A percentile compares a stretch with the other conserved stretches of the same genome.
phyloP scores from a whole-genome alignment of 2,329 filamentous ascomycete genomes.

The Botryotinia narcissicola region DNA sequence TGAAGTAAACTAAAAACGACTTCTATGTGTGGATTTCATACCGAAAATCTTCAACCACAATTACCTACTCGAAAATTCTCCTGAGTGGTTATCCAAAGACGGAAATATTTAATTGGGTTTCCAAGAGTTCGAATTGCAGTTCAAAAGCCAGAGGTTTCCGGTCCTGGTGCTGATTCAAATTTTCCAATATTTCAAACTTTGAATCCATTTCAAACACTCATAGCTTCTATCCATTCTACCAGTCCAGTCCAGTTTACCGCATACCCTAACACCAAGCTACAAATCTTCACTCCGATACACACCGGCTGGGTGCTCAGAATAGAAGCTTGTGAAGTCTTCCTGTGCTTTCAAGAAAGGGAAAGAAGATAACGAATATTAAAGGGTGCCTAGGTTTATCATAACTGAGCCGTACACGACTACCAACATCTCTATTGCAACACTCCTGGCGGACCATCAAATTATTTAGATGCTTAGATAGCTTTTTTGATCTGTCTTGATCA shows the following conservation, averaged over 20 bases:
- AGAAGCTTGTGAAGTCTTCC: neutral
- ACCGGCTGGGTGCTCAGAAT: accelerated
- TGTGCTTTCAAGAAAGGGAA: accelerated
- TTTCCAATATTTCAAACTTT: neutral
- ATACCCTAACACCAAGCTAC: neutral
- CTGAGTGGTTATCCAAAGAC: too few relatives aligned
- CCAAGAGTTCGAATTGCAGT: accelerated
- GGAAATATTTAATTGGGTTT: neutral
- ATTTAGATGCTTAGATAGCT: neutral
- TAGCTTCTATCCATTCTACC: neutral
- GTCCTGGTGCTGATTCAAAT: neutral
- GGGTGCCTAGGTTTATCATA: neutral
- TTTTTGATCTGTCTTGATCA: accelerated
- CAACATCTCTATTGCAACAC: neutral
- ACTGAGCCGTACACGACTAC: neutral
- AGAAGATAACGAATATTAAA: neutral
- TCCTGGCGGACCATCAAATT: neutral
- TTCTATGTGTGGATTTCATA: too few relatives aligned
- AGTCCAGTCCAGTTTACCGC: neutral
- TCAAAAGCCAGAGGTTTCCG: accelerated
- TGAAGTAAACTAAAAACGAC: neutral
- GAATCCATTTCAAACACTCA: neutral
- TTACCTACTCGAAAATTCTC: too few relatives aligned
- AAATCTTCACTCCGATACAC: accelerated
- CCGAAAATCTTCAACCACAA: neutral